These are phyloP conservation scores for Athelia sp. DNA, from an alignment of 1,284 basidiomycete genomes.

Conservation along the genomic window DNA sequence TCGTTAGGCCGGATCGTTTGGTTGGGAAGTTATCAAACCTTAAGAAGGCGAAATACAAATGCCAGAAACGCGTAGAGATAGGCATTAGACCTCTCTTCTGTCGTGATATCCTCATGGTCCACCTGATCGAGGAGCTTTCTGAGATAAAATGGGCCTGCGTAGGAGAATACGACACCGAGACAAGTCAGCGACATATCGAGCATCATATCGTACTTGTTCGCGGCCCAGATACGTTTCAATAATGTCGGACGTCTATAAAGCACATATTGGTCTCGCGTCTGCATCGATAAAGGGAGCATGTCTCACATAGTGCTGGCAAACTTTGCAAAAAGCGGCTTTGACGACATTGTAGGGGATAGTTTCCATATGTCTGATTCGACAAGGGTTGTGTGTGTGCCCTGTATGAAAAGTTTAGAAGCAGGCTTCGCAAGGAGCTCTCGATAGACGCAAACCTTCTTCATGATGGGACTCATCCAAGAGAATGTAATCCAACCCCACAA, in stretches of 20 bases:
- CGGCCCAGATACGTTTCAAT: neutral
- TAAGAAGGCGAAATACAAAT: conserved; percentile 45
- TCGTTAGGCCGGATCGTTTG: conserved; percentile 3
- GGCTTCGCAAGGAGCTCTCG: neutral
- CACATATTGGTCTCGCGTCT: neutral
- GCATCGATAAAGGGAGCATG: neutral
- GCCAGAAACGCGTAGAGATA: conserved; percentile 61
- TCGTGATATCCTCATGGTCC: neutral
- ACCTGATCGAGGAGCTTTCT: neutral
- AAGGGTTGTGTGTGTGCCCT: conserved; percentile 46
- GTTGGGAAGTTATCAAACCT: conserved; percentile 18
- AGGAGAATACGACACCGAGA: neutral
- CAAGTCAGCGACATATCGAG: neutral
- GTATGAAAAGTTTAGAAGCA: neutral
- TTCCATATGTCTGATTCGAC: conserved; percentile 56
- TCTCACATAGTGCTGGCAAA: conserved; percentile 31
- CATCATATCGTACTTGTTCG: neutral
- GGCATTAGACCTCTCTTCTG: conserved; percentile 36
- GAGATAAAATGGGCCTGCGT: neutral
- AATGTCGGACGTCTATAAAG: neutral
- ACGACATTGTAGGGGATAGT: conserved; percentile 50
- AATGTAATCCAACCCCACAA: conserved; percentile 70
- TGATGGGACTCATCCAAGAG: conserved; percentile 57
- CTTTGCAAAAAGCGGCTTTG: conserved; percentile 45
- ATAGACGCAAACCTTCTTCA: conserved; percentile 26